A percentile compares a stretch with the other conserved stretches of the same genome.
Conservation (phyloP, 1,284 basidiomycete genomes). For the Marasmius oreades region DNA sequence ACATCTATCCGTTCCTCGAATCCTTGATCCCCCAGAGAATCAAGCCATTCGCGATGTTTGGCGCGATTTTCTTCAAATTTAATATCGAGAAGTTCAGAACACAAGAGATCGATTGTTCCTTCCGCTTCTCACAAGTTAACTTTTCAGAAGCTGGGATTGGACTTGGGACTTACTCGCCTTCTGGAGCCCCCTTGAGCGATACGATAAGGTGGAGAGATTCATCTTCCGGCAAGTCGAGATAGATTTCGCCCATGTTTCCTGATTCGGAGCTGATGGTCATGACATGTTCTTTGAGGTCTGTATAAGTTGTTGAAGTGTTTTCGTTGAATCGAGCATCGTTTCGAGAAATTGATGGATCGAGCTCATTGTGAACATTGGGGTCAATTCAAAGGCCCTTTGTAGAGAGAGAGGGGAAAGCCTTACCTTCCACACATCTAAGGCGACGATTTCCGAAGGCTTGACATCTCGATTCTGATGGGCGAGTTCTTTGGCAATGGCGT, state of each 20-base stretch:
- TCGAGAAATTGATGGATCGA: neutral
- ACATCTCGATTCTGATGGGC: neutral
- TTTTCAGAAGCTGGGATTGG: neutral
- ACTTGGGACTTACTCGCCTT: neutral
- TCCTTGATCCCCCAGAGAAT: neutral
- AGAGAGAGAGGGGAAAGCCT: neutral
- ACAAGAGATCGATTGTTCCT: neutral
- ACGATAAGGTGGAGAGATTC: neutral
- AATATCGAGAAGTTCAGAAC: neutral
- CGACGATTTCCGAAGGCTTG: neutral
- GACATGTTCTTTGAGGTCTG: neutral
- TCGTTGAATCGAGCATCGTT: neutral
- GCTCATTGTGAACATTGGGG: neutral
- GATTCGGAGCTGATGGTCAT: neutral
- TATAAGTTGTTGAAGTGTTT: neutral
- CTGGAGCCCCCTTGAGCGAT: neutral
- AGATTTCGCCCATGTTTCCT: neutral
- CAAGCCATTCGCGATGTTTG: neutral
- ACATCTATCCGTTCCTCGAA: neutral
- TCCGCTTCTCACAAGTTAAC: neutral
- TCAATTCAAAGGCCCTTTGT: too few relatives aligned
- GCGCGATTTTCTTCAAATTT: neutral
- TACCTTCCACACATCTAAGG: constrained; percentile 1
- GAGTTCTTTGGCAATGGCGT: neutral
- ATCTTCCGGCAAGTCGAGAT: neutral